Evolutionary conservation across 371 early-diverging fungal species (phyloP), one percentile per base, ranked within the genome.

Genomic region (Rhizopus sp.): DNA sequence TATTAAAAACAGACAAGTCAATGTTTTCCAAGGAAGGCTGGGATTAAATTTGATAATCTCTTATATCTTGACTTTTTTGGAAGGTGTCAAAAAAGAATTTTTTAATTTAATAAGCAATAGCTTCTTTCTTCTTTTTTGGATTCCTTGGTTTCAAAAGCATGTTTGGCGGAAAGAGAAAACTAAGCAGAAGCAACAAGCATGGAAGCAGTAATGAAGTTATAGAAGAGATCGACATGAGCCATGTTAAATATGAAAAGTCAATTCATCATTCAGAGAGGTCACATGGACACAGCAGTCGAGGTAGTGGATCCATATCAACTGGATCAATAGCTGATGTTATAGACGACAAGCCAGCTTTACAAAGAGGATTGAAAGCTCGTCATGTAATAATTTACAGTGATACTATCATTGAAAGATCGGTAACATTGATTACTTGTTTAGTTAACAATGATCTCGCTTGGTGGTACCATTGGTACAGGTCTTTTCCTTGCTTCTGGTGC

Each of bases 401-500:
- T 23, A 10, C 34, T 40, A 13, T 37, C 10, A 31, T 33, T 34
- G 48, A 32, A 15, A 9, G 31, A 48, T 53, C 55, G 42, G 30
- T 65, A 13, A 39, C 16, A 35, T 30, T 10, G 4, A 23, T 50
- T 41, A 2, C 23, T 23, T 23, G 23, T 41, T 13, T 48, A 75
- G 75, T 54, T 92, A 55, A 80, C 86, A 40, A 92, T 93, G 92
- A 92, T 93, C 50, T 87, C 90, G 13, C 72, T 89, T 39, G 90
- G 89, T 30, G 90, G 90, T 44, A 88, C 89, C 0, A 87, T 91
- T 42, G 87, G 90, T 45, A 95, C 94, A 8, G 95, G 95, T 44
- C 73, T 95, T 32, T 95, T 93, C 66, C 71, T 95, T 47, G 92
- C 89, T n/a, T 89, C 91, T 30, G 94, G 93, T 38, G 69, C 80